Evolutionary conservation across 257 asterid genomes (phyloP), one percentile per base, ranked within the genome.

Genomic region (Mentha longifolia): DNA sequence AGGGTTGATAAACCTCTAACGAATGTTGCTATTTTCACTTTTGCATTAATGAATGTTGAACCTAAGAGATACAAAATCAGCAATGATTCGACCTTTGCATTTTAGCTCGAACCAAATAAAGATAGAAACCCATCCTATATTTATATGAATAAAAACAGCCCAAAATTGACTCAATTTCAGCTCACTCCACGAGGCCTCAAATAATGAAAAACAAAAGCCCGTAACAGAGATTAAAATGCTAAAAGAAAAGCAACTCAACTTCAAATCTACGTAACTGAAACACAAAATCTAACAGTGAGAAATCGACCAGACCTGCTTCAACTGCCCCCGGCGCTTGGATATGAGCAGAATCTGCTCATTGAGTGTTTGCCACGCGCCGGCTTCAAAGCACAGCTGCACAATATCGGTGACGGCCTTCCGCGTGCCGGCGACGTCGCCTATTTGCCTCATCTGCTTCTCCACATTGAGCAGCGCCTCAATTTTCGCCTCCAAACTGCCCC

Each of bases 261-360:
- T 9, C 11, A 12, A 11, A 55, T 52, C 65, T 0, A 56, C 35
- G 1, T 3, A 50, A 68, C 31, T 11, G n/a, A 58, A 45, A 22
- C 5, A 19, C 6, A 60, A n/a, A 42, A 7, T 65, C 6, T 2
- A 57, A 11, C 9, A 39, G 55, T 3, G 46, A 16, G 52, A 73
- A 51, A 54, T 35, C 15, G 10, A 46, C 15, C 43, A 42, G 49
- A 83, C 98, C 97, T 92, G 98, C 65, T 92, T 92, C 78, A 92
- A 79, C 81, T 92, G 98, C 14, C 98, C 98, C 57, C 98, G 98
- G 56, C 98, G 92, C 83, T 92, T 92, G 65, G 97, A 92, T 47
- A 90, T 68, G 30, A 90, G 84, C 75, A 85, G 74, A 78, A 92
- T 92, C 83, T 92, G 98, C 9, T 92, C 98, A 19, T 85, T 88